These are phyloP conservation scores for Cyberlindnera mrakii DNA, from an alignment of 805 yeast species.

Conservation along the genomic window DNA sequence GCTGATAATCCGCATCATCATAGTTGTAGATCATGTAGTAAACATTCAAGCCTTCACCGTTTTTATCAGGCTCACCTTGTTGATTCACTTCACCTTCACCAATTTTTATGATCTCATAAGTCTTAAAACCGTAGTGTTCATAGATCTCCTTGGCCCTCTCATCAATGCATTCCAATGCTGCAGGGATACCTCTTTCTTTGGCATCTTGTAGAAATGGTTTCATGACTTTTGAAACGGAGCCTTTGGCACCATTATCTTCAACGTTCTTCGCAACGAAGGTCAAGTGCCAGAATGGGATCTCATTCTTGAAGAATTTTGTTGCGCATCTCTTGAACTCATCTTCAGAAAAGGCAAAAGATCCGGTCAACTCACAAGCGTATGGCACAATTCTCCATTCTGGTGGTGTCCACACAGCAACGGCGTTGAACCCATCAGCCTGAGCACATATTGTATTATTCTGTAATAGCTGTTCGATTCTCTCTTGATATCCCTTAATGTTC, in stretches of 20 bases:
- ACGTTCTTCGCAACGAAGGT: slow-evolving; percentile 12
- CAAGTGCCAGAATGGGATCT: slow-evolving; percentile 14
- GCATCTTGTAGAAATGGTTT: slow-evolving; percentile 17
- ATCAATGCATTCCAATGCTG: slow-evolving; percentile 15
- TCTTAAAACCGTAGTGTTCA: slow-evolving; percentile 16
- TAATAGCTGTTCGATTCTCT: slow-evolving; percentile 12
- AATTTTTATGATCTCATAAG: slow-evolving; percentile 6
- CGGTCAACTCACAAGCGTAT: slow-evolving; percentile 5
- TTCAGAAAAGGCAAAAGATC: slow-evolving; percentile 4
- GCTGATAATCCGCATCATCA: background rate
- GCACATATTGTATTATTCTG: slow-evolving; percentile 9
- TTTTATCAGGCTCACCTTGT: slow-evolving; percentile 9
- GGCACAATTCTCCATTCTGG: slow-evolving; percentile 13
- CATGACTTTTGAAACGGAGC: slow-evolving; percentile 14
- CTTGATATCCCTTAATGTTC: slow-evolving; percentile 11
- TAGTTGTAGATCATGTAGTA: slow-evolving; percentile 16
- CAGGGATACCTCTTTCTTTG: slow-evolving; percentile 9
- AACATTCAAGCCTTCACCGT: slow-evolving; percentile 10
- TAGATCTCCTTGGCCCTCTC: slow-evolving; percentile 15
- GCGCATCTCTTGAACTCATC: slow-evolving; percentile 6
- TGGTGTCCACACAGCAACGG: slow-evolving; percentile 20
- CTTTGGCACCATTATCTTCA: slow-evolving; percentile 3
- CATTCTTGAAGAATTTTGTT: slow-evolving; percentile 5
- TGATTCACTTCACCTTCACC: slow-evolving; percentile 10
- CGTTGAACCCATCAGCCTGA: slow-evolving; percentile 8